Evolutionary conservation across 1,139 yeast species (phyloP).

Genomic region (Saccharomyces hybrid): DNA sequence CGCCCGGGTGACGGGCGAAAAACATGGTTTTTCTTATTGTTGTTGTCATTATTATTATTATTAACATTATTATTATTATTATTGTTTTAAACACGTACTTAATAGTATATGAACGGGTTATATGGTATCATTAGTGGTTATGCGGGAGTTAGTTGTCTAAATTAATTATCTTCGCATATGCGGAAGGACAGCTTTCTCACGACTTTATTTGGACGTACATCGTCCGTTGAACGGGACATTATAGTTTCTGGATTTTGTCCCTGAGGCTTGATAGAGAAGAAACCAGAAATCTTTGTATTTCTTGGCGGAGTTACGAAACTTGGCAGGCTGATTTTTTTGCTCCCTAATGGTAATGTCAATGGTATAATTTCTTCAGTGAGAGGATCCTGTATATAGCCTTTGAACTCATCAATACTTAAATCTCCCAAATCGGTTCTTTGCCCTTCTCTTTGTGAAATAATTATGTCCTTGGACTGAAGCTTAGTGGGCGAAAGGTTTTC

Average conservation of each 20-base stretch:
- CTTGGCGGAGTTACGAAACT: conserved; percentile 22
- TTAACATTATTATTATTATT: background rate
- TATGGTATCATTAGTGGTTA: background rate
- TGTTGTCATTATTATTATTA: background rate
- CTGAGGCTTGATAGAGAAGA: conserved; percentile 8
- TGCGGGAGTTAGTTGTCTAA: background rate
- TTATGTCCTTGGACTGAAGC: conserved; percentile 1
- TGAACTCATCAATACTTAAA: conserved; percentile 15
- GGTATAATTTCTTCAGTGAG: conserved; percentile 7
- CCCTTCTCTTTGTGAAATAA: background rate
- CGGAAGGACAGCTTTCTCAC: conserved; percentile 17
- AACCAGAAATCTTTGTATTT: conserved; percentile 13
- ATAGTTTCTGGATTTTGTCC: background rate
- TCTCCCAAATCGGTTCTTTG: conserved; percentile 15
- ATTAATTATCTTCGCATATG: conserved; percentile 10
- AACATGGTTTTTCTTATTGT: background rate
- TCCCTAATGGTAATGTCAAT: conserved; percentile 14
- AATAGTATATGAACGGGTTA: conserved; percentile 2
- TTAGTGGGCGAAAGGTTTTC: conserved; percentile 19
- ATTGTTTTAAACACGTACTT: background rate
- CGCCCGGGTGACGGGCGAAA: background rate
- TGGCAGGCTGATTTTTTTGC: conserved; percentile 12
- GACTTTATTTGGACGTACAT: conserved; percentile 17
- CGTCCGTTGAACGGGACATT: conserved; percentile 18
- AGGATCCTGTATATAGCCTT: conserved; percentile 16